Base-by-base conservation (phyloP, 352 stramenopile species). In the Blastocystis sp. region DNA sequence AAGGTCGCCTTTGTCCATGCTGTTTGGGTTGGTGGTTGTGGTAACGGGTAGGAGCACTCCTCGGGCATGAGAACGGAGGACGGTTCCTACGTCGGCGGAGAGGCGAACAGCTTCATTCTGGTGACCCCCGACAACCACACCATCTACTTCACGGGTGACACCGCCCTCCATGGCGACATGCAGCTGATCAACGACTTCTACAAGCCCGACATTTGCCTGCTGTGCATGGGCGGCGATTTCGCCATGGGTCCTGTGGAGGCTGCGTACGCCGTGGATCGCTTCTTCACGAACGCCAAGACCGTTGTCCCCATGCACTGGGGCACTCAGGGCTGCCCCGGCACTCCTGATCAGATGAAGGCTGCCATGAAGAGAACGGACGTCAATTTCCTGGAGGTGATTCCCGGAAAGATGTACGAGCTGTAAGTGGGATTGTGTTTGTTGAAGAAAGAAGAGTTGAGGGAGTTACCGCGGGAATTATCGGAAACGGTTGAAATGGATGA, bases 61-160 rank as follows among this genome's bases (percentile, higher is more conserved):
- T 84, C 74, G 14, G 74, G 74, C 40, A 84, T 84, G 74, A 54
- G 74, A 28, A 84, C 74, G 34, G 74, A 84, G 74, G 74, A 84
- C 66, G 74, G 74, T 24, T 69, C 52, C 24, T 84, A 84, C 45
- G 74, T 84, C 34, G 78, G 78, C 45, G 78, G 78, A 88, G 78
- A 88, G 48, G 78, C 78, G 10, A 88, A 79, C 57, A 79, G 78
- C 52, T 88, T 88, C 68, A 88, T 88, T 88, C 43, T 88, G 64
- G 65, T 45, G 34, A 88, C 78, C 6, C 64, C 64, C 52, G 78
- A 88, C 66, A 88, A 88, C 68, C 78, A 88, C 57, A 45, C 64
- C n/a, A 88, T 88, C 45, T 88, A 88, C 60, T 79, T 79, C 63
- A 88, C 78, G 52, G 78, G 78, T 40, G 78, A 88, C 48, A 88